phyloP scores from a whole-genome alignment of 352 stramenopile genomes.

The Thraustochytrium sp. region DNA sequence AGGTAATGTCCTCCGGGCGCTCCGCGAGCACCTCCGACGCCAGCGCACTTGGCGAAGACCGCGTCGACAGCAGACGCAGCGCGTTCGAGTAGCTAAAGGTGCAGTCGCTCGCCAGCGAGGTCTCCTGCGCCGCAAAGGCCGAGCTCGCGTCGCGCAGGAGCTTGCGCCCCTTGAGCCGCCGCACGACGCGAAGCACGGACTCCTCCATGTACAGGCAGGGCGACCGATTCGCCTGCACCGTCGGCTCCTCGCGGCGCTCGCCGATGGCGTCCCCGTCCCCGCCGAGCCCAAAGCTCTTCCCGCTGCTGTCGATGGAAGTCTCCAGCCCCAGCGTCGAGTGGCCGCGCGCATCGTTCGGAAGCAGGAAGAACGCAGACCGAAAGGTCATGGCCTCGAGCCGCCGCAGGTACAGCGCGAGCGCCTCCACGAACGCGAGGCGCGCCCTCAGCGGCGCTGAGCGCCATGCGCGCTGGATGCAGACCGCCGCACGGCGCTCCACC shows the following conservation, averaged over 20 bases:
- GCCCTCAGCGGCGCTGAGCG: background rate
- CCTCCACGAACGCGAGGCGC: background rate
- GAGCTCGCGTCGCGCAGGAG: background rate
- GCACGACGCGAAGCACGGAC: background rate
- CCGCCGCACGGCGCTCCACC: background rate
- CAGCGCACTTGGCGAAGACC: background rate
- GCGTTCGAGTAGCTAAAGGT: constrained; percentile 9
- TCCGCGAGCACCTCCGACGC: background rate
- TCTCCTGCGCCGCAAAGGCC: background rate
- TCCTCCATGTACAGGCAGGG: constrained; percentile 26
- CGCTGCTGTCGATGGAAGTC: background rate
- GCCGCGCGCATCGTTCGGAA: no score
- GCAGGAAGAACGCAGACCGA: background rate
- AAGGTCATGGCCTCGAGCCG: background rate
- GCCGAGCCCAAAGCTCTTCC: background rate
- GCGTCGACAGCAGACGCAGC: background rate
- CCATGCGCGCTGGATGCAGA: constrained; percentile 21
- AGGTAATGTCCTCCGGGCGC: background rate
- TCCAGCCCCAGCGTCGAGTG: background rate
- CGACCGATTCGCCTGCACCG: background rate
- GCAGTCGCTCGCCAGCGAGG: constrained; percentile 1
- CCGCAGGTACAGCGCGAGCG: background rate
- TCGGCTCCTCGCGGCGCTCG: background rate
- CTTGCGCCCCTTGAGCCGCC: background rate
- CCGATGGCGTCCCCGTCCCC: background rate